Evolutionary conservation across 495 filamentous ascomycete genomes (phyloP).

Genomic region (Penicillium longicatenatum): DNA sequence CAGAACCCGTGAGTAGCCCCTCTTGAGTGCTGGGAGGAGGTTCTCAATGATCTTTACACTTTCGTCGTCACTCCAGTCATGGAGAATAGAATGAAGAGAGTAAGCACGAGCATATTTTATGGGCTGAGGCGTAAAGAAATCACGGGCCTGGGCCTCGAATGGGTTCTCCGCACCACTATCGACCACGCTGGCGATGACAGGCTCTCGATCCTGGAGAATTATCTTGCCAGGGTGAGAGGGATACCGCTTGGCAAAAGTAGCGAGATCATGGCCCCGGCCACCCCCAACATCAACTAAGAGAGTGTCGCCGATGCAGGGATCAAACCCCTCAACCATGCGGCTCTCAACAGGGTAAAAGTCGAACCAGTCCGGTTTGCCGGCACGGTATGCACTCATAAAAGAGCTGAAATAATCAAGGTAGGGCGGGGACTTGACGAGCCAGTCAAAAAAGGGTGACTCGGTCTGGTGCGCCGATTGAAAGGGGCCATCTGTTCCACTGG

Average conservation of each 20-base stretch:
- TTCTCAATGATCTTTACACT: conserved; percentile 44
- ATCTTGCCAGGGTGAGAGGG: conserved; percentile 38
- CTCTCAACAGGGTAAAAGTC: conserved; percentile 28
- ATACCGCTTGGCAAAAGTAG: conserved; percentile 35
- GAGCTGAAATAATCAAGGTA: conserved; percentile 27
- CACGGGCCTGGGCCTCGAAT: conserved; percentile 32
- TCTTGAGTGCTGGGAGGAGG: conserved; percentile 48
- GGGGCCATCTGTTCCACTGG: conserved; percentile 25
- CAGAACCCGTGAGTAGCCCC: conserved; percentile 50
- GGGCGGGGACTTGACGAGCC: conserved; percentile 24
- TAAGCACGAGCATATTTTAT: conserved; percentile 41
- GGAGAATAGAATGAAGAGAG: conserved; percentile 47
- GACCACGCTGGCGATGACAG: conserved; percentile 37
- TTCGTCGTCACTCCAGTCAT: conserved; percentile 54
- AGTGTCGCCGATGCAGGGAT: conserved; percentile 22
- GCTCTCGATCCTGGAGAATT: conserved; percentile 51
- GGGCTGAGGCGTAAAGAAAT: conserved; percentile 57
- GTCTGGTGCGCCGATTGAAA: conserved; percentile 36
- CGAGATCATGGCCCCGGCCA: conserved; percentile 50
- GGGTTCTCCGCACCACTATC: conserved; percentile 10
- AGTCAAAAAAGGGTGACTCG: conserved; percentile 28
- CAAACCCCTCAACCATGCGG: conserved; percentile 28
- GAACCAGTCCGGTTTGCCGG: conserved; percentile 47
- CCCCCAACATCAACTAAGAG: conserved; percentile 61
- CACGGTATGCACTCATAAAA: conserved; percentile 46